A percentile compares a stretch with the other conserved stretches of the same genome.
These are phyloP conservation scores for Mycena vulgaris DNA, from an alignment of 768 basidiomycete genomes.

Conservation along the genomic window DNA sequence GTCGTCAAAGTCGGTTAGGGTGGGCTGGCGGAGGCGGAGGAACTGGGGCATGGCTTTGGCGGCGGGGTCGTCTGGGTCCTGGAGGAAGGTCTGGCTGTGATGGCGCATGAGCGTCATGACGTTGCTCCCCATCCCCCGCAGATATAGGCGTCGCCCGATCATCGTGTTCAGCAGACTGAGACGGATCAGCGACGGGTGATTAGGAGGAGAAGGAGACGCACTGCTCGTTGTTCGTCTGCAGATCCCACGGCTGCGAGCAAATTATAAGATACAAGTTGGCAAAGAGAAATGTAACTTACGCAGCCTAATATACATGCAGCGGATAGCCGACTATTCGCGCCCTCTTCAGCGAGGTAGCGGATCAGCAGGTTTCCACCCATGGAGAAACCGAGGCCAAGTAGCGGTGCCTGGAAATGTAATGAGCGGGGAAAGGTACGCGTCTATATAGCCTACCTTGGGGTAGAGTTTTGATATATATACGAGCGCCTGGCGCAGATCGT, in stretches of 20 bases:
- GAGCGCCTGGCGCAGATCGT: conserved; percentile 76
- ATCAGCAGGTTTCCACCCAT: conserved; percentile 94
- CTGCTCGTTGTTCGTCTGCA: conserved; percentile 45
- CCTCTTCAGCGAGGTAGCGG: conserved; percentile 91
- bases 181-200: background rate
- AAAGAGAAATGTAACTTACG: conserved; percentile 60
- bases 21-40: conserved; percentile 65
- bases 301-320: conserved; percentile 84
- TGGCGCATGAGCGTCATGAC: conserved; percentile 70
- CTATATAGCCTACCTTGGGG: conserved; percentile 45
- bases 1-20: conserved; percentile 73
- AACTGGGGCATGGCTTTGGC: conserved; percentile 63
- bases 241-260: conserved; percentile 62
- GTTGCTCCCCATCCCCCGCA: conserved; percentile 86
- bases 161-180: conserved; percentile 69
- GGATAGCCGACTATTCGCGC: conserved; percentile 70
- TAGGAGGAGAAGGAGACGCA: conserved; percentile 27
- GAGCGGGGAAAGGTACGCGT: conserved; percentile 83
- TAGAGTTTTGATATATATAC: background rate
- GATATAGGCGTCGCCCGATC: conserved; percentile 74
- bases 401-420: conserved; percentile 82
- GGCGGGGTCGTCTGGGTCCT: conserved; percentile 63
- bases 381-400: conserved; percentile 93
- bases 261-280: background rate
- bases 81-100: conserved; percentile 64